phyloP scores from a whole-genome alignment of 305 asterid genomes.

The Fraxinus dipetala region DNA sequence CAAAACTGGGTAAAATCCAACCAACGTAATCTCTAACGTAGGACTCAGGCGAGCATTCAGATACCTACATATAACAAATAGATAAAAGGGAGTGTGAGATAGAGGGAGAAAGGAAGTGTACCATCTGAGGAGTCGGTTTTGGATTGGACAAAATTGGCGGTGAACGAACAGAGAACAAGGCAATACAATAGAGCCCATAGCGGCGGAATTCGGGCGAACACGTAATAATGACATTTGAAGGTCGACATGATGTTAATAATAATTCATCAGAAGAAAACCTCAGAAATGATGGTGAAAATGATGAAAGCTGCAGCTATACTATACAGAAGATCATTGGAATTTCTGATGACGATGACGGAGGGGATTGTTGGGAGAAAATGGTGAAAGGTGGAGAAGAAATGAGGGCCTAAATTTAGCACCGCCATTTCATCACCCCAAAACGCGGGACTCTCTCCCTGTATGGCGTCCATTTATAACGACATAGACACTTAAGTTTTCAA shows the following conservation, averaged over 20 bases:
- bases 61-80: not conserved
- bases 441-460: not conserved
- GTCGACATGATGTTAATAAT: not conserved
- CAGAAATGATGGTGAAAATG: not conserved
- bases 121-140: constrained; percentile 39
- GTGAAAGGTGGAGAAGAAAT: constrained; percentile 7
- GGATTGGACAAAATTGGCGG: constrained; percentile 25
- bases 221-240: not conserved
- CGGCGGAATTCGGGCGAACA: not conserved
- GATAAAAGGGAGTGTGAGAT: not conserved
- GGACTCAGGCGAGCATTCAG: not conserved
- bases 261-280: not conserved
- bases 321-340: not conserved
- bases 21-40: not conserved
- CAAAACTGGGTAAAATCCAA: not conserved
- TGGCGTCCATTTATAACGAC: not conserved
- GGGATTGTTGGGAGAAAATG: not conserved
- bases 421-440: constrained; percentile 6
- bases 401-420: not conserved
- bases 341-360: not conserved
- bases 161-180: constrained; percentile 23
- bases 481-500: not conserved
- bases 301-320: not conserved
- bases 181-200: constrained; percentile 4
- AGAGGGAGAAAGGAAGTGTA: not conserved